Evolutionary conservation across 768 basidiomycete genomes (phyloP), one percentile per base, ranked within the genome.

Genomic region (Boletus sp.): DNA sequence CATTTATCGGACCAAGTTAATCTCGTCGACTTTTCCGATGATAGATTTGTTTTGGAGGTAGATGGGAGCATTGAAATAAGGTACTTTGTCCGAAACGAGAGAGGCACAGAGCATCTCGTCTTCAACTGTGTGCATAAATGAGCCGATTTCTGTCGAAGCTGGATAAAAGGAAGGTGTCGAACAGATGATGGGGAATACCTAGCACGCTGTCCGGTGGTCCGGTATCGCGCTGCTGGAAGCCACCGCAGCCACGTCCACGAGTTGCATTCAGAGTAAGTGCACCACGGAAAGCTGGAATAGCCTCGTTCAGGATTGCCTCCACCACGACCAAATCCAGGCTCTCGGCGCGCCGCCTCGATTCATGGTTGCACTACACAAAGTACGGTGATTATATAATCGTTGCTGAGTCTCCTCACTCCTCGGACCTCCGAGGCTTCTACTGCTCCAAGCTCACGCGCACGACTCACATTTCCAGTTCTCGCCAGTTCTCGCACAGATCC

Each of bases 1-100:
- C 94, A 71, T 97, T 99, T 72, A 99, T 95, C 15, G 97, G 96
- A 3, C 97, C 97, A n/a, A 99, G 83, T n/a, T n/a, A 64, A 99
- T 98, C 75, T 99, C 97, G 75, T 99, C 97, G 41, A 99, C 90
- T 76, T 97, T 98, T 59, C 97, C 96, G 59, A 98, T 93, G 62
- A 85, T 80, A 10, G 93, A 91, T 76, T 97, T 98, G 75, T 98
- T 97, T 79, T 92, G 87, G 51, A 98, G 83, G 73, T 96, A 98
- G 70, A 98, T 94, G 48, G 96, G 95, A 0, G 96, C 95, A 73
- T 99, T 99, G 83, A 99, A 99, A 75, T 94, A 96, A 0, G 97
- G 97, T 29, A 99, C 94, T 78, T 92, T 96, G 75, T 95, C 87
- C 3, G 87, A 75, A 69, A 93, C 81, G 18, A 84, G 74, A 4